These are phyloP conservation scores for Combretum micranthum DNA, from an alignment of 345 rosid species.

Conservation along the genomic window DNA sequence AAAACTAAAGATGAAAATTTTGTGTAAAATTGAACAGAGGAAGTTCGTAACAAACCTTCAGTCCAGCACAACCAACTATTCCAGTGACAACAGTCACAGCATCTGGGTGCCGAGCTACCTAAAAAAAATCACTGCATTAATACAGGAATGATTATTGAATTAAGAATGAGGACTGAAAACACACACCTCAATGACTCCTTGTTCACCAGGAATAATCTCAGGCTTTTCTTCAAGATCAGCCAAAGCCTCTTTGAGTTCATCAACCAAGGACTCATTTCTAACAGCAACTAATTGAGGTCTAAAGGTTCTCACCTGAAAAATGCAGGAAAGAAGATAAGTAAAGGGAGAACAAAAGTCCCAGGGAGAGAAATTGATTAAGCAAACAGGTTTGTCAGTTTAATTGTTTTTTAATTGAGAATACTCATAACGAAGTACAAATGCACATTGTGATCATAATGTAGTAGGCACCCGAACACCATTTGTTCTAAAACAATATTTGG, in stretches of 20 bases:
- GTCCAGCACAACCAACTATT: slow-evolving; percentile 97
- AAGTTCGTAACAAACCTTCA: slow-evolving; percentile 38
- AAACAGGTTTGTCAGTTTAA: too few relatives aligned
- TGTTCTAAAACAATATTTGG: too few relatives aligned
- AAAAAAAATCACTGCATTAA: slow-evolving; percentile 1
- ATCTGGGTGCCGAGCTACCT: slow-evolving; percentile 94
- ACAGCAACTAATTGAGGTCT: slow-evolving; percentile 83
- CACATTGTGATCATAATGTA: too few relatives aligned
- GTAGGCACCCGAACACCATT: too few relatives aligned
- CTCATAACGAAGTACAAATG: too few relatives aligned
- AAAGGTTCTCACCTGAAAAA: slow-evolving; percentile 69
- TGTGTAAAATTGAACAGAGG: background rate
- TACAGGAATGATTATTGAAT: too few relatives aligned
- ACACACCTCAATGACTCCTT: slow-evolving; percentile 76
- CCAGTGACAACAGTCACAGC: slow-evolving; percentile 91
- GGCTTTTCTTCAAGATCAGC: slow-evolving; percentile 71
- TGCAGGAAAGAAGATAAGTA: slow-evolving; percentile 5
- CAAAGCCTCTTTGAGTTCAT: slow-evolving; percentile 81
- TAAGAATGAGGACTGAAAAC: too few relatives aligned
- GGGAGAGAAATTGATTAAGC: too few relatives aligned
- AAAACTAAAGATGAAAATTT: background rate
- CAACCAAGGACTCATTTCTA: slow-evolving; percentile 61
- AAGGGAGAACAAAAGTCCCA: background rate
- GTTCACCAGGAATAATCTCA: slow-evolving; percentile 92
- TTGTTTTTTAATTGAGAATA: too few relatives aligned